A percentile compares a stretch with the other conserved stretches of the same genome.
These are phyloP conservation scores for Nematodospora valgi DNA, from an alignment of 805 yeast species.

Conservation along the genomic window DNA sequence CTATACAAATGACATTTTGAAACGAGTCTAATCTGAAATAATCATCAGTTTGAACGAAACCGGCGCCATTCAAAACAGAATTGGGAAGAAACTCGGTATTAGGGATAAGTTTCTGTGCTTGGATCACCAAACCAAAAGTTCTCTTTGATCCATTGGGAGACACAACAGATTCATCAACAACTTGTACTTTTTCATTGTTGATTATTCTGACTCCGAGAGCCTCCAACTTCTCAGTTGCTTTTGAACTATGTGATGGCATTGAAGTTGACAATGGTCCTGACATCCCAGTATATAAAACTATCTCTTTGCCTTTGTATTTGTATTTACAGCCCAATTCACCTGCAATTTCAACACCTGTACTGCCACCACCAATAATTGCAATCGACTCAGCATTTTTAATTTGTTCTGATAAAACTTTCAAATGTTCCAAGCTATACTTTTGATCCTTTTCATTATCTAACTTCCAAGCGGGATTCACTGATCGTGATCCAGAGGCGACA, in stretches of 20 bases:
- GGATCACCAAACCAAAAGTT: conserved; percentile 29
- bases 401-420: conserved; percentile 14
- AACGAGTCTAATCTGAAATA: conserved; percentile 21
- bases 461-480: conserved; percentile 22
- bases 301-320: conserved; percentile 9
- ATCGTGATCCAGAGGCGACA: conserved; percentile 31
- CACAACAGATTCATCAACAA: conserved; percentile 11
- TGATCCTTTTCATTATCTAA: conserved; percentile 16
- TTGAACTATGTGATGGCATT: conserved; percentile 5
- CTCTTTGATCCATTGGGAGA: conserved; percentile 16
- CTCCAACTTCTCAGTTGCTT: conserved; percentile 15
- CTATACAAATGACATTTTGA: conserved; percentile 29
- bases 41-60: conserved; percentile 27
- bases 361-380: conserved; percentile 40
- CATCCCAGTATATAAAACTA: conserved; percentile 23
- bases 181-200: conserved; percentile 12
- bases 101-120: conserved; percentile 23
- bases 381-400: conserved; percentile 22
- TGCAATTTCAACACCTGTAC: conserved; percentile 36
- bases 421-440: conserved; percentile 12
- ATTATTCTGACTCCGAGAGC: conserved; percentile 22
- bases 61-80: conserved; percentile 19
- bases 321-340: conserved; percentile 30
- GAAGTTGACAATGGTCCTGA: conserved; percentile 11
- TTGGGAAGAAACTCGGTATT: conserved; percentile 29